Percentiles rank a stretch among this genome's conserved stretches.
Conservation (phyloP, 371 early-diverging fungal genomes). For the Mucor ambiguus region DNA sequence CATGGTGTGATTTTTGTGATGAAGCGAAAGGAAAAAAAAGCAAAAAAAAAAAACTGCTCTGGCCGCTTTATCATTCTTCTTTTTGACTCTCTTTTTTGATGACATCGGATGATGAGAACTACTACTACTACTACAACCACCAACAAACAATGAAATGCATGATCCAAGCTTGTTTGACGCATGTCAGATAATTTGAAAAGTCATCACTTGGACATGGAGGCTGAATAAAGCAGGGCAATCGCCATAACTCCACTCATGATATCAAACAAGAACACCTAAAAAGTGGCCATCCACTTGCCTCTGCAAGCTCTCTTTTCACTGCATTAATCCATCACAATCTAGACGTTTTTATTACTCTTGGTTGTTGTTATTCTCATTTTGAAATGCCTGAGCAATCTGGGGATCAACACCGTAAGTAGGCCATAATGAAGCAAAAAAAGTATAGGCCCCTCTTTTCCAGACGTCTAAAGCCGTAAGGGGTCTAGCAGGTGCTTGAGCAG, state of each 20-base stretch:
- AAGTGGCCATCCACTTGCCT: not conserved
- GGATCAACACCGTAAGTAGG: constrained; percentile 48
- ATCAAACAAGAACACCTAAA: not conserved
- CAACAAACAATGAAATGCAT: not conserved
- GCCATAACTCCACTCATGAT: not conserved
- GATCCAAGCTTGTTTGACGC: not conserved
- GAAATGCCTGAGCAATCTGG: constrained; percentile 43
- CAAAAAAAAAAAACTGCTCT: not conserved
- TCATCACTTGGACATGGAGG: not conserved
- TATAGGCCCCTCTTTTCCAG: constrained; percentile 40
- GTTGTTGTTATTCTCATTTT: constrained; percentile 30
- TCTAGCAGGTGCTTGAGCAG: constrained; percentile 6
- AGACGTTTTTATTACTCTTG: not conserved
- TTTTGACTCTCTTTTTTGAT: constrained; percentile 1
- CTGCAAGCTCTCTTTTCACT: not conserved
- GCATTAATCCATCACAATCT: not conserved
- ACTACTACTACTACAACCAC: not conserved
- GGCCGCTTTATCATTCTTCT: not conserved
- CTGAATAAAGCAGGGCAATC: not conserved
- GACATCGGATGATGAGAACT: not conserved
- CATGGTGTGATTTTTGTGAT: not conserved
- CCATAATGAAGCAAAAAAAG: constrained; percentile 50
- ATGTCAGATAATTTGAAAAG: not conserved
- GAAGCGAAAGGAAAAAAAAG: not conserved
- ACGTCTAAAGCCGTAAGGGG: constrained; percentile 20